Evolutionary conservation across 176 grass and related monocot genomes (phyloP).

Genomic region (Microstegium vimineum): DNA sequence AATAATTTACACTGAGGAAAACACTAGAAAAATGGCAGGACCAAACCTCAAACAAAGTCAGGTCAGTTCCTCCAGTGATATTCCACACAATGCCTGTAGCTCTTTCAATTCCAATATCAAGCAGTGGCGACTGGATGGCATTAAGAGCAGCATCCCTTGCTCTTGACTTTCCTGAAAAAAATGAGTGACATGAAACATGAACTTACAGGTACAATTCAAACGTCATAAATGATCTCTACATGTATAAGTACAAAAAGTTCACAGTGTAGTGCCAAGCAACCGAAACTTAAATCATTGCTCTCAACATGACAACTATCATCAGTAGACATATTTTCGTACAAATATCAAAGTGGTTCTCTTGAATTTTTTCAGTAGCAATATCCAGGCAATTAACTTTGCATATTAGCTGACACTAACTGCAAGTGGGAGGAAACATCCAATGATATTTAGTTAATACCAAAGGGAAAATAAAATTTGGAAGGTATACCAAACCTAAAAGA

Average conservation of each 20-base stretch:
- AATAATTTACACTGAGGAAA: conserved; percentile 8
- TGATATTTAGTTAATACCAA: neutral
- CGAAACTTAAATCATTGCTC: neutral
- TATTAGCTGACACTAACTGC: neutral
- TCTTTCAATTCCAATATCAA: conserved; percentile 95
- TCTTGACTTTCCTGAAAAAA: conserved; percentile 72
- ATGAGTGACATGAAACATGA: conserved; percentile 1
- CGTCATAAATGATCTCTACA: neutral
- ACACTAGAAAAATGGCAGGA: conserved; percentile 27
- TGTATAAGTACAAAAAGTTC: neutral
- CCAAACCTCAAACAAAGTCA: conserved; percentile 84
- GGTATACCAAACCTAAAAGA: neutral
- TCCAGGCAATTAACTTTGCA: neutral
- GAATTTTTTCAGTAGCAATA: neutral
- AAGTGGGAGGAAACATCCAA: neutral
- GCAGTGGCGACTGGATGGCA: conserved; percentile 84
- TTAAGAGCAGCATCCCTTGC: conserved; percentile 93
- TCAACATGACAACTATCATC: neutral
- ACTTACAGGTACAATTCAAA: neutral
- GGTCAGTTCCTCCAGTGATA: conserved; percentile 78
- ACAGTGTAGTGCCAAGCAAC: neutral
- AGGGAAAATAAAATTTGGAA: conserved; percentile 2
- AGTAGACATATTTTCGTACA: neutral
- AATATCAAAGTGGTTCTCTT: neutral
- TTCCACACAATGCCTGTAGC: conserved; percentile 96